Evolutionary conservation across 208 protist genomes (phyloP).

Genomic region (Dictyostelium gargantuum): DNA sequence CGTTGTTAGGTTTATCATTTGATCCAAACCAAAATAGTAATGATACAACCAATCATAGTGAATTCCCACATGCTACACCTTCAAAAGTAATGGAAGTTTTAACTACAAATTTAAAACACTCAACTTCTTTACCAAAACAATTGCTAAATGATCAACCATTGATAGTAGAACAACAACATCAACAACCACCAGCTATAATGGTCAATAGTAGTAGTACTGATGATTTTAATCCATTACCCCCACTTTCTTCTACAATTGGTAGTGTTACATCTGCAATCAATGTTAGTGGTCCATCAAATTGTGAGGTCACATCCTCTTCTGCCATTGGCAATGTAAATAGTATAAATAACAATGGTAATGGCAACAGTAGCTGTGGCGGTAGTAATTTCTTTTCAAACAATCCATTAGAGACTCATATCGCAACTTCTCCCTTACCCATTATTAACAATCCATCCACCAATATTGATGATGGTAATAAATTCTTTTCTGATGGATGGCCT

Average conservation of each 20-base stretch:
- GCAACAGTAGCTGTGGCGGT: background rate
- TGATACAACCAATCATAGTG: background rate
- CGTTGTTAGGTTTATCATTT: background rate
- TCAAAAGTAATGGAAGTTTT: background rate
- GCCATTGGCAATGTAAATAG: background rate
- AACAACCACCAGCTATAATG: background rate
- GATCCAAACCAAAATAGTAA: conserved; percentile 30
- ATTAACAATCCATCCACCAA: background rate
- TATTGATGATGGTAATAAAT: conserved; percentile 1
- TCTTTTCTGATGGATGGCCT: conserved; percentile 27
- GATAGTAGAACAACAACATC: background rate
- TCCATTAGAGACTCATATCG: conserved; percentile 16
- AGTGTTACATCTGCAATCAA: background rate
- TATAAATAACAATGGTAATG: background rate
- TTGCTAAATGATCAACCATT: background rate
- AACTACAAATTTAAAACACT: background rate
- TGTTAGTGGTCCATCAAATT: background rate
- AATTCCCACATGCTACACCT: background rate
- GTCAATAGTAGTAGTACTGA: background rate
- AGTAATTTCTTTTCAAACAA: conserved; percentile 20
- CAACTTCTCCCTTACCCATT: background rate
- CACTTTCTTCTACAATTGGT: conserved; percentile 2
- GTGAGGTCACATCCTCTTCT: background rate
- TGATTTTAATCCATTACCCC: conserved; percentile 30
- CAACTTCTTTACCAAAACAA: background rate